These are phyloP conservation scores for Phaeosphaeria sp. DNA, from an alignment of 2,329 filamentous ascomycete genomes.

Conservation along the genomic window DNA sequence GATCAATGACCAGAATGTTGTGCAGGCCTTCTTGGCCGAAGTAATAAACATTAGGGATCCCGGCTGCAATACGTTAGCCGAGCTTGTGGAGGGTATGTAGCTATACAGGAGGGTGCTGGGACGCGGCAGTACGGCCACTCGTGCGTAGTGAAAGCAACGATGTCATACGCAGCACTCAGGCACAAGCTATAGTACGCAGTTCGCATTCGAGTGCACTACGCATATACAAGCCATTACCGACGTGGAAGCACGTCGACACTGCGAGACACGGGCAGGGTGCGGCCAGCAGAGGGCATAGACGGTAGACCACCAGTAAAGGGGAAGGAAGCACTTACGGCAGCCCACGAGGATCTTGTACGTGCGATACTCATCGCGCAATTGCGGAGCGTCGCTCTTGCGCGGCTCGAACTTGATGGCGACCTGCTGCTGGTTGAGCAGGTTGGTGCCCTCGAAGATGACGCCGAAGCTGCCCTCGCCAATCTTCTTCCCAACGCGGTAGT, in stretches of 20 bases:
- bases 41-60: constrained; percentile 99
- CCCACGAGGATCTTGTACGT: constrained; percentile 99
- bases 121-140: neutral
- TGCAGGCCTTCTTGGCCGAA: constrained; percentile 98
- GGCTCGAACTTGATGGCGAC: constrained; percentile 99
- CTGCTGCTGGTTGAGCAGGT: constrained; percentile 98
- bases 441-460: constrained; percentile 98
- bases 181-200: too few relatives aligned
- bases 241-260: neutral
- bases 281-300: constrained; percentile 1
- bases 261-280: neutral
- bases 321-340: constrained; percentile 77
- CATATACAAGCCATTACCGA: neutral
- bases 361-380: constrained; percentile 96
- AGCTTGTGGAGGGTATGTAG: neutral
- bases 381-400: constrained; percentile 96
- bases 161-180: neutral
- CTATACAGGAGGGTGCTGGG: neutral
- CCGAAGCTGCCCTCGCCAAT: constrained; percentile 98
- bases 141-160: neutral
- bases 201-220: too few relatives aligned
- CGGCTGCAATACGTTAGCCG: constrained; percentile 64
- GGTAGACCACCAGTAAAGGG: constrained; percentile 18
- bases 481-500: constrained; percentile 99
- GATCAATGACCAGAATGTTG: constrained; percentile 97